Base-by-base conservation (phyloP, 2,329 filamentous ascomycete genomes). In the Aspergillus uvarum region DNA sequence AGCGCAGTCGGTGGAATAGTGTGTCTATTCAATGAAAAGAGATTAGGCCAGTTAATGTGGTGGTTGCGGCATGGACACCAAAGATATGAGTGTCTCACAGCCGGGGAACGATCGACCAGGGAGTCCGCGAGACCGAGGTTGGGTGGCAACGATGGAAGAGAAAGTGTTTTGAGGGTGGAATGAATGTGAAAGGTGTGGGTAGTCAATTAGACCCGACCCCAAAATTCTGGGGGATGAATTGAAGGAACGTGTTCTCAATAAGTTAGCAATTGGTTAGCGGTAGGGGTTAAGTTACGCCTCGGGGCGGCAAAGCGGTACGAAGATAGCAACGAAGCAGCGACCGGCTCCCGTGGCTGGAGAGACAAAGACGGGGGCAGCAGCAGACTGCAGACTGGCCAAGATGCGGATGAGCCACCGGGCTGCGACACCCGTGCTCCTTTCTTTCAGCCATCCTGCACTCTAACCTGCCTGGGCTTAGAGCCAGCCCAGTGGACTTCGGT, bases 21-120 rank as follows among this genome's bases (percentile, higher is more conserved):
- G 29, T 42, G 48, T 54, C 62, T 56, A 54, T 51, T 64, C 57
- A 62, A 54, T 35, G 53, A 48, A 60, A 55, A 51, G 62, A 64
- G 55, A 63, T 62, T 32, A 63, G 62, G 60, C 59, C 59, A 61
- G 38, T 6, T 16, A 53, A 58, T 61, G 59, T 47, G 54, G 53
- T 22, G 42, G 31, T 61, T 64, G 61, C 62, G 32, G 32, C 66
- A 69, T 69, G 58, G 48, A 65, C 58, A 50, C 53, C 29, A 3
- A 35, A 53, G 22, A 22, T 22, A 22, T 22, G 22, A 22, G 10
- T 11, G 19, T 38, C 22, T 35, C 21, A 19, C 19, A 47, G 14
- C 38, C 14, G 16, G 38, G 6, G 6, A 44, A 6, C 38, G 38
- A 44, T 44, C 38, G n/a, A 44, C 38, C 38, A 19, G n/a, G 32